phyloP scores from a whole-genome alignment of 2,329 filamentous ascomycete genomes.

The Fusarium floridanum region DNA sequence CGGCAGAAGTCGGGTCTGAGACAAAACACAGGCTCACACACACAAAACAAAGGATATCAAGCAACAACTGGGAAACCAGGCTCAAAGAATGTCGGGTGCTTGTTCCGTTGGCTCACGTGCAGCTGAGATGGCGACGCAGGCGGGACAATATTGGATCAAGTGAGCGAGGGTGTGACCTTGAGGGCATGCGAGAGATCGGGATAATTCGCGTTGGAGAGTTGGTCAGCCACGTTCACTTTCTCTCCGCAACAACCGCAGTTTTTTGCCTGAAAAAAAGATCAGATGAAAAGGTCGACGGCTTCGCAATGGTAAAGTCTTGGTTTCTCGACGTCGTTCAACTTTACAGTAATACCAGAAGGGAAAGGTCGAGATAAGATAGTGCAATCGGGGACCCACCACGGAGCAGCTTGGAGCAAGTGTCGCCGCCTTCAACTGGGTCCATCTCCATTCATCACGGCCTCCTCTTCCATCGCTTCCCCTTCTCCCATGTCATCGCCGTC shows the following conservation, averaged over 20 bases:
- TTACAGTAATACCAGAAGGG: slow-evolving; percentile 24
- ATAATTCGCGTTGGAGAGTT: slow-evolving; percentile 16
- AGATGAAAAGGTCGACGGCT: not conserved
- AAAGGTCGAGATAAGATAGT: slow-evolving; percentile 37
- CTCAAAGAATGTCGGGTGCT: slow-evolving; percentile 22
- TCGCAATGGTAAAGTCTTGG: not conserved
- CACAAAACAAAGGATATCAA: slow-evolving; percentile 2
- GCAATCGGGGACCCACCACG: slow-evolving; percentile 4
- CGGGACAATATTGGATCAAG: slow-evolving; percentile 24
- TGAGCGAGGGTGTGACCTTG: slow-evolving; percentile 33
- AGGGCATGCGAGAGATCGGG: slow-evolving; percentile 19
- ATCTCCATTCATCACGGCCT: slow-evolving; percentile 6
- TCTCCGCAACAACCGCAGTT: not conserved
- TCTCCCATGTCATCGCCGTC: slow-evolving; percentile 24
- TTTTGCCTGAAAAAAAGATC: not conserved
- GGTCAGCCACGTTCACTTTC: not conserved
- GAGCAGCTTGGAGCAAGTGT: not conserved
- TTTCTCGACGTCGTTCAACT: not conserved
- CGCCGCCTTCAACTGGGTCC: not conserved
- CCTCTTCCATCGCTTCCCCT: slow-evolving; percentile 2
- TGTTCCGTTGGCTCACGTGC: slow-evolving; percentile 39
- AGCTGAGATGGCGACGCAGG: slow-evolving; percentile 8
- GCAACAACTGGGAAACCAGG: not conserved
- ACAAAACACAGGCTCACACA: slow-evolving; percentile 8
- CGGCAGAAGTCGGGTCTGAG: slow-evolving; percentile 32